phyloP scores from a whole-genome alignment of 306 rosid genomes.

The Cicer judaicum region DNA sequence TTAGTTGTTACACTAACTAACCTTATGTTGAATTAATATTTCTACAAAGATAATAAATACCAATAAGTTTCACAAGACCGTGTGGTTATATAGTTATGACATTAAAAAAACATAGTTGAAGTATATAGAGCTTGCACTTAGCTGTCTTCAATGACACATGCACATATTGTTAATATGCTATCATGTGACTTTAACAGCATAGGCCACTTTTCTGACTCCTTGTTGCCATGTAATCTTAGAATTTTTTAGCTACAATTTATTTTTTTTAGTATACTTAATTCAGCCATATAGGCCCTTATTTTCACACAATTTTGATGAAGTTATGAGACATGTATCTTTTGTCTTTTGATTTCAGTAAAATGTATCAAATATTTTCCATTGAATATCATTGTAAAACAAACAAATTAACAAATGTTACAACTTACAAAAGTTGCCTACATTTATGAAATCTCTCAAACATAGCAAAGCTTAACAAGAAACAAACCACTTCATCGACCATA shows the following conservation, averaged over 20 bases:
- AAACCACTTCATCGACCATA: slow-evolving; percentile 40
- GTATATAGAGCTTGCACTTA: slow-evolving; percentile 38
- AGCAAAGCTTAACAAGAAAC: slow-evolving; percentile 25
- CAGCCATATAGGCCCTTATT: background rate
- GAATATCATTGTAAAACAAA: slow-evolving; percentile 35
- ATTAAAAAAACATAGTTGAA: slow-evolving; percentile 30
- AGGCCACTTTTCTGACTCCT: slow-evolving; percentile 35
- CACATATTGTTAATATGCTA: slow-evolving; percentile 31
- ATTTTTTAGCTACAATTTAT: background rate
- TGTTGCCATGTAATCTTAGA: slow-evolving; percentile 5
- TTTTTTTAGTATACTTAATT: background rate
- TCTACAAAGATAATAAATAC: slow-evolving; percentile 9
- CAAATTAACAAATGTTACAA: slow-evolving; percentile 46
- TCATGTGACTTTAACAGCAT: slow-evolving; percentile 36
- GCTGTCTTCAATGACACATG: slow-evolving; percentile 46
- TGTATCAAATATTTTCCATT: background rate
- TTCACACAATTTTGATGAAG: background rate
- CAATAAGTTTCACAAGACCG: slow-evolving; percentile 37
- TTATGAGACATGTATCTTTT: too few species aligned
- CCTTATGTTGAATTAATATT: slow-evolving; percentile 5
- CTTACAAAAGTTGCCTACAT: slow-evolving; percentile 45
- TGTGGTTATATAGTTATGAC: slow-evolving; percentile 1
- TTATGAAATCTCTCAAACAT: slow-evolving; percentile 48
- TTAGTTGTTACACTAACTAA: slow-evolving; percentile 34
- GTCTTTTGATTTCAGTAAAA: too few species aligned